Evolutionary conservation across 2,329 filamentous ascomycete genomes (phyloP).

Genomic region (Aspergillus novofumigatus): DNA sequence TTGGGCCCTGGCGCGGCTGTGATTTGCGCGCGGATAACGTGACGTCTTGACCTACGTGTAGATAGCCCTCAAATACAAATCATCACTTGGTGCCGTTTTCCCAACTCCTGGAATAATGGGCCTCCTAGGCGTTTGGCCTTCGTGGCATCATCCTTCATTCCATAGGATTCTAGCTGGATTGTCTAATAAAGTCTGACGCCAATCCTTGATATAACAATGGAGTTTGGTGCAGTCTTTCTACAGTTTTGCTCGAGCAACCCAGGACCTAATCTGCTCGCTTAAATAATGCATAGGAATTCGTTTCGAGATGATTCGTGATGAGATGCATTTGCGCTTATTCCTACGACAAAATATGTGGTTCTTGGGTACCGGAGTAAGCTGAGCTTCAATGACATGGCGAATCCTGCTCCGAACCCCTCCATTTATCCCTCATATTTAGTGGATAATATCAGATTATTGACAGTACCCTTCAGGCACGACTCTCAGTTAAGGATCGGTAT

Average conservation of each 20-base stretch:
- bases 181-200: neutral
- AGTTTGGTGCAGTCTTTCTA: neutral
- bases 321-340: neutral
- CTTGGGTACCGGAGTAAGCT: neutral
- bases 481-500: neutral
- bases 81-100: neutral
- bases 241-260: neutral
- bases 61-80: neutral
- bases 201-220: neutral
- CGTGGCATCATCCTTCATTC: neutral
- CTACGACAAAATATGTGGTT: neutral
- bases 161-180: neutral
- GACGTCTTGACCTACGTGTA: neutral
- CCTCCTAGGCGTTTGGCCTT: neutral
- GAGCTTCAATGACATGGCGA: neutral
- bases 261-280: neutral
- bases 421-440: neutral
- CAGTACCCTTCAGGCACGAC: neutral
- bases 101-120: neutral
- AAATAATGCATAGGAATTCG: neutral
- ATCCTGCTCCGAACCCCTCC: neutral
- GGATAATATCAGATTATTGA: neutral
- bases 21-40: slow-evolving; percentile 6
- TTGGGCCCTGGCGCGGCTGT: slow-evolving; percentile 11
- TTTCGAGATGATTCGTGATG: neutral